Base-by-base conservation (phyloP, 306 rosid genomes). In the Rosa chinensis region DNA sequence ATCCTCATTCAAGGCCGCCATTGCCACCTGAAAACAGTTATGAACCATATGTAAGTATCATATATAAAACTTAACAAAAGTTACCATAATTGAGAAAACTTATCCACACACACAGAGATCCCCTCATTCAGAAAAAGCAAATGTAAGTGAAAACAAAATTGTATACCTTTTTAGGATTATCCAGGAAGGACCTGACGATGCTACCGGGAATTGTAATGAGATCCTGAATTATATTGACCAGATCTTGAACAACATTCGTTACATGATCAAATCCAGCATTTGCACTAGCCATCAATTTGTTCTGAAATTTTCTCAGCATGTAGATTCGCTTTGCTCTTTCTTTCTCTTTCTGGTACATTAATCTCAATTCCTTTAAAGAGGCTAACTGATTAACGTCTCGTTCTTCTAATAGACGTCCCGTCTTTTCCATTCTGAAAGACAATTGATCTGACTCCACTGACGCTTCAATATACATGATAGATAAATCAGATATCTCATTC, bases 301-400 rank as follows among this genome's bases (percentile, higher is more conserved):
- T 62, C 45, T 44, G 71, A 62, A 61, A 32, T 62, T 18, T 76
- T 76, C 79, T 62, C 52, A 76, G 71, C 47, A 62, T 47, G 32
- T 62, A 76, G 79, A 76, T 48, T 8, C 52, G 62, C 61, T 47
- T 76, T 62, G 79, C 79, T 47, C 72, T 52, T 28, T 76, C 79
- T 76, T 76, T 76, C 72, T 76, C 79, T 45, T 76, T 76, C n/a
- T 21, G 71, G 59, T 44, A 76, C 79, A 76, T 44, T 18, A 76
- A 76, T 62, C 79, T 76, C 79, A 76, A 76, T 5, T 76, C 79
- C 59, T 47, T 62, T 62, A 76, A 62, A 32, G 59, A 76, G 35
- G 58, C 47, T 45, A 76, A 47, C 52, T 61, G 70, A 44, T 32
- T 61, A 18, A 45, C 7, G n/a, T 76, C 71, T 45, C 39, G 61